These are phyloP conservation scores for Jackrogersella multiformis DNA, from an alignment of 495 filamentous ascomycete species.

Conservation along the genomic window DNA sequence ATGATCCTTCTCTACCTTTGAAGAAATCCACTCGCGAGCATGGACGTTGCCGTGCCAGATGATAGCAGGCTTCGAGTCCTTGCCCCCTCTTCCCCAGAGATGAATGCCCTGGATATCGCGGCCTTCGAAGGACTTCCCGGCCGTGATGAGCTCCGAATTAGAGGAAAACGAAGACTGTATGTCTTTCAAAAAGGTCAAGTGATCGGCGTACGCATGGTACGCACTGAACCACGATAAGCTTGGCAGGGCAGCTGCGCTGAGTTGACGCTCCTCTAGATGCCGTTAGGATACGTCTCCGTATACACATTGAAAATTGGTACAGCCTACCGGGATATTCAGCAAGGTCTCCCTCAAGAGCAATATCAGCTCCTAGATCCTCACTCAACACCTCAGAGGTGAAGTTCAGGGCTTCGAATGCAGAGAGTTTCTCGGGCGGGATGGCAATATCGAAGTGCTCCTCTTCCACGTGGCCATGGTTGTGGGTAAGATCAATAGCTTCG, in stretches of 20 bases:
- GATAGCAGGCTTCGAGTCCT: slow-evolving; percentile 65
- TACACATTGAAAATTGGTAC: not conserved
- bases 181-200: slow-evolving; percentile 62
- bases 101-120: slow-evolving; percentile 67
- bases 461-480: slow-evolving; percentile 42
- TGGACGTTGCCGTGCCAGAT: slow-evolving; percentile 70
- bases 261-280: not conserved
- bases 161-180: slow-evolving; percentile 59
- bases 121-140: slow-evolving; percentile 62
- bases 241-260: slow-evolving; percentile 40
- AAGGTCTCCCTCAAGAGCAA: slow-evolving; percentile 52
- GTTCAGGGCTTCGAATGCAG: slow-evolving; percentile 51
- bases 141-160: slow-evolving; percentile 63
- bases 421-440: slow-evolving; percentile 52
- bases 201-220: slow-evolving; percentile 67
- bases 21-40: slow-evolving; percentile 71
- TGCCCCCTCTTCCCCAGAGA: slow-evolving; percentile 64
- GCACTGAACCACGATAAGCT: slow-evolving; percentile 62
- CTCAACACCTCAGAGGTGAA: slow-evolving; percentile 53
- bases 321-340: slow-evolving; percentile 41
- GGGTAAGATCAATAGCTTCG: slow-evolving; percentile 46
- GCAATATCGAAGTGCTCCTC: slow-evolving; percentile 52
- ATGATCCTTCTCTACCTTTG: slow-evolving; percentile 47
- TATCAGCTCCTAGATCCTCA: slow-evolving; percentile 58
- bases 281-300: not conserved